Percentiles rank a stretch among this genome's conserved stretches.
These are phyloP conservation scores for Phytophthora pluvialis DNA, from an alignment of 352 stramenopile species.

Conservation along the genomic window DNA sequence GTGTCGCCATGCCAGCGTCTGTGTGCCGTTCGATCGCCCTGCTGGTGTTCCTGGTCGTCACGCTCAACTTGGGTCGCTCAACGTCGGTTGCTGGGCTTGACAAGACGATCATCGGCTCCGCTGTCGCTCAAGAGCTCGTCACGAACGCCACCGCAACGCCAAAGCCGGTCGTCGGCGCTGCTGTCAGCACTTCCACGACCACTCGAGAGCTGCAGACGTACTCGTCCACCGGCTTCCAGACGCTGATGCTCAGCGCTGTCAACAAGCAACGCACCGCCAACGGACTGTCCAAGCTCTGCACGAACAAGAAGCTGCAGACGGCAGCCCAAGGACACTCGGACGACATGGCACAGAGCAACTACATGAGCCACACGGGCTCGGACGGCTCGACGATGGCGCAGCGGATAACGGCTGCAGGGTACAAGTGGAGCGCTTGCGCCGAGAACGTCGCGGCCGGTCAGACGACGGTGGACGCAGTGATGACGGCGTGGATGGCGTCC, in stretches of 20 bases:
- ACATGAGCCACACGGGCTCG: slow-evolving; percentile 48
- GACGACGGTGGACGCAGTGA: slow-evolving; percentile 29
- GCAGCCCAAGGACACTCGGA: slow-evolving; percentile 28
- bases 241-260: slow-evolving; percentile 28
- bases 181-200: slow-evolving; percentile 6
- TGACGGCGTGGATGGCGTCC: slow-evolving; percentile 40
- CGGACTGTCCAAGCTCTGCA: slow-evolving; percentile 36
- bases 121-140: background rate
- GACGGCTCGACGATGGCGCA: slow-evolving; percentile 39
- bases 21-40: background rate
- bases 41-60: slow-evolving; percentile 6
- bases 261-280: slow-evolving; percentile 49
- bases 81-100: background rate
- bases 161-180: background rate
- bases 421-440: slow-evolving; percentile 41
- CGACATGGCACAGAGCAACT: slow-evolving; percentile 49
- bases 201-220: slow-evolving; percentile 32
- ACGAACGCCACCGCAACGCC: background rate
- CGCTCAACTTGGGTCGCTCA: slow-evolving; percentile 3
- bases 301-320: slow-evolving; percentile 39
- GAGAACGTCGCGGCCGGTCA: slow-evolving; percentile 47
- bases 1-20: background rate
- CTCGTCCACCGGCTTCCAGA: slow-evolving; percentile 32
- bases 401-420: slow-evolving; percentile 45
- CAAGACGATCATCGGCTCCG: background rate